Evolutionary conservation across 441 rosid species (phyloP), one percentile per base, ranked within the genome.

Genomic region (Croton laevigatus): DNA sequence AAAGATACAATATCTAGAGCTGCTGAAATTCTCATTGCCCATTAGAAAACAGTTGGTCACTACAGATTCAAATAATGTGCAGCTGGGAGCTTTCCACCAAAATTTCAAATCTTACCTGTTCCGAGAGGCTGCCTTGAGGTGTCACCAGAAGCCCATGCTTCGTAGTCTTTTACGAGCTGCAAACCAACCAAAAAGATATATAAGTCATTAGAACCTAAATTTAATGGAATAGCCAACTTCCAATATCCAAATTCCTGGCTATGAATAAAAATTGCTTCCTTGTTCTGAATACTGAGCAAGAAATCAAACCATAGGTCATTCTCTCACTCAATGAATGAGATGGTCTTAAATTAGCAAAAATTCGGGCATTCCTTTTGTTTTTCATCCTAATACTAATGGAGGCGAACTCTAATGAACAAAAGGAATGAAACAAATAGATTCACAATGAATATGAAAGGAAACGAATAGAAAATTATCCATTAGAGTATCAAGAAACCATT

Each of bases 81-180:
- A 45, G 20, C n/a, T n/a, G 3, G 17, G 58, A 42, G 55, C 63
- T 62, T 55, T 54, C 62, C 16, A 61, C 10, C 32, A 27, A 20
- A 45, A 36, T 54, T 53, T 87, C 83, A 91, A 67, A 94, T 90
- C 81, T 94, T 77, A 48, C 97, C 98, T 0, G 91, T 94, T 75
- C 97, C 98, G 54, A 94, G 91, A 32, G 96, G 86, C 86, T 94
- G 98, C 78, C 97, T 94, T 66, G 98, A 91, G 73, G 81, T 73
- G 69, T 94, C 91, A 11, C 97, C 97, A 22, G 97, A 79, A 14
- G 97, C 97, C 97, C 97, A 94, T 63, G 94, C 97, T 80, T 84
- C 81, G 81, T 90, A 94, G 81, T 94, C 97, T 79, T 91, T 90
- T 2, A 81, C 86, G 62, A 94, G 97, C 98, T 94, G 85, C 78